A percentile compares a stretch with the other conserved stretches of the same genome.
phyloP scores from a whole-genome alignment of 2,329 filamentous ascomycete genomes.

The Ophiosphaerella korrae region DNA sequence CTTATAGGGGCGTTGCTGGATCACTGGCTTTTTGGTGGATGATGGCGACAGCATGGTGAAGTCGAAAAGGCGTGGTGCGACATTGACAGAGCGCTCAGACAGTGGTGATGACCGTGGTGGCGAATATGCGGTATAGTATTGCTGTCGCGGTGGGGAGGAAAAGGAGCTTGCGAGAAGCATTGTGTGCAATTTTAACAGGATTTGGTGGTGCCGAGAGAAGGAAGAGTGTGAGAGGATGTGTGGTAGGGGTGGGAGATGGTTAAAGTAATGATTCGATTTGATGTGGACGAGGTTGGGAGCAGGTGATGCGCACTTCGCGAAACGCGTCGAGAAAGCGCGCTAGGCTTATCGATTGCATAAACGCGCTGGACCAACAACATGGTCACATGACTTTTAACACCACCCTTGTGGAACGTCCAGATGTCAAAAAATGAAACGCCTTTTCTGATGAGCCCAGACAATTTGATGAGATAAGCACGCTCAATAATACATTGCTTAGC shows the following conservation, averaged over 20 bases:
- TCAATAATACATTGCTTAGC: no score
- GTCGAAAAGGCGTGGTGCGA: conserved; percentile 27
- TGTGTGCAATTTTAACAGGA: conserved; percentile 1
- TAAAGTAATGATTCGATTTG: neutral
- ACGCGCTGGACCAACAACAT: no score
- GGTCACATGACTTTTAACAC: neutral
- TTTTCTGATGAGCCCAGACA: no score
- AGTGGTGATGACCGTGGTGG: conserved; percentile 51
- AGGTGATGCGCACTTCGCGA: conserved; percentile 9
- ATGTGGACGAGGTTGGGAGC: conserved; percentile 4
- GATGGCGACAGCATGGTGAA: conserved; percentile 35
- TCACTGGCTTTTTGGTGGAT: conserved; percentile 19
- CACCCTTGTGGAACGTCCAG: neutral
- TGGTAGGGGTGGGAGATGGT: neutral
- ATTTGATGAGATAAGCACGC: no score
- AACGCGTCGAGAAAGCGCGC: conserved; percentile 4
- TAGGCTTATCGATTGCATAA: conserved; percentile 1
- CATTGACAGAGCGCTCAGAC: conserved; percentile 51
- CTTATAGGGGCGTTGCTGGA: conserved; percentile 54
- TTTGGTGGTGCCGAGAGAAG: neutral
- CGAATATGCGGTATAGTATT: conserved; percentile 33
- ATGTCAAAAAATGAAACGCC: no score
- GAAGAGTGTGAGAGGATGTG: neutral
- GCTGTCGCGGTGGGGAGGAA: conserved; percentile 24
- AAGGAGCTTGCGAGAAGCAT: conserved; percentile 40